Evolutionary conservation across 2,329 filamentous ascomycete genomes (phyloP).

Genomic region (Passalora sequoiae): DNA sequence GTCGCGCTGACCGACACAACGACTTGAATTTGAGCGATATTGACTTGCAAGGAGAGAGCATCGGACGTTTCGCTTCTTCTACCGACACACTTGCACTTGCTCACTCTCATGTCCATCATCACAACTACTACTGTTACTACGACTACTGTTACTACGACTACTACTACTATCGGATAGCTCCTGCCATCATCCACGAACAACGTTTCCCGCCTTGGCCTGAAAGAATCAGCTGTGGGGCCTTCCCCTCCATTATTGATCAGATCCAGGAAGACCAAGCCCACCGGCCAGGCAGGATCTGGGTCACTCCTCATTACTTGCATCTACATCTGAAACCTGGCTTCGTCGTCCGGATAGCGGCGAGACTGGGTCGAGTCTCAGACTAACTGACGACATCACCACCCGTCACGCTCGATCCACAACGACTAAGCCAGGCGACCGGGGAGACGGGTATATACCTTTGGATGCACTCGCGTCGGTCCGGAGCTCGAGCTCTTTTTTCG

Average conservation of each 20-base stretch:
- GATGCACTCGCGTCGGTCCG: constrained; percentile 19
- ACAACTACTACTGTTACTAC: too few relatives aligned
- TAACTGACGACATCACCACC: constrained; percentile 18
- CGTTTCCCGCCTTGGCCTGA: not conserved
- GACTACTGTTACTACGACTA: not conserved
- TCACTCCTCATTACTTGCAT: constrained; percentile 16
- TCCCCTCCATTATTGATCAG: constrained; percentile 16
- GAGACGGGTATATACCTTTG: constrained; percentile 20
- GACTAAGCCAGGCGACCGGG: constrained; percentile 9
- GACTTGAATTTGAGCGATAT: not conserved
- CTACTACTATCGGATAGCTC: not conserved
- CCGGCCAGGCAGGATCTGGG: constrained; percentile 7
- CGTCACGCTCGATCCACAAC: constrained; percentile 18
- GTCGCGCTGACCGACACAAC: not conserved
- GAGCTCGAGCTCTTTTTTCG: constrained; percentile 9
- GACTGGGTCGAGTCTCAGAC: constrained; percentile 10
- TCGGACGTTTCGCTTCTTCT: too few relatives aligned
- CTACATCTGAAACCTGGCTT: constrained; percentile 19
- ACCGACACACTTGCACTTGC: too few relatives aligned
- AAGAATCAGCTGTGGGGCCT: constrained; percentile 15
- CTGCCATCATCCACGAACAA: not conserved
- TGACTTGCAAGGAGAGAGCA: too few relatives aligned
- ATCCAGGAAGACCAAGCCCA: constrained; percentile 1
- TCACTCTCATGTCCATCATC: too few relatives aligned
- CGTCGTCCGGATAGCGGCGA: constrained; percentile 4